These are phyloP conservation scores for Ceriops zippeliana DNA, from an alignment of 345 rosid species.

Conservation along the genomic window DNA sequence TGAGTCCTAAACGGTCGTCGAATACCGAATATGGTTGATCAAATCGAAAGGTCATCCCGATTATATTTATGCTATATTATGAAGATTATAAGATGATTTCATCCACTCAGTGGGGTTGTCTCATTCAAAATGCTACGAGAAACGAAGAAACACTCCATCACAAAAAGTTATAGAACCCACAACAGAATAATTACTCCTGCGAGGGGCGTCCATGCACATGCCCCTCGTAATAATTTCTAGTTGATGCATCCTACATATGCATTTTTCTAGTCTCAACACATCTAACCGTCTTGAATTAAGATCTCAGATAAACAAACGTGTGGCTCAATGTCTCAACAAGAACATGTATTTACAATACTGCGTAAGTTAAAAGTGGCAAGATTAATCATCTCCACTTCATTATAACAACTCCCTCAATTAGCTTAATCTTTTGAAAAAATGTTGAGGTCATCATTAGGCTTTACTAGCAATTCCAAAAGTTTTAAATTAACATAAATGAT, in stretches of 20 bases:
- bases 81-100: background rate
- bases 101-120: background rate
- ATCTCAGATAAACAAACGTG: conserved; percentile 25
- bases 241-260: conserved; percentile 17
- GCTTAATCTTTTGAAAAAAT: conserved; percentile 11
- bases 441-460: background rate
- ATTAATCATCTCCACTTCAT: conserved; percentile 29
- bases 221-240: conserved; percentile 26
- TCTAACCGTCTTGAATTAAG: conserved; percentile 7
- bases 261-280: conserved; percentile 11
- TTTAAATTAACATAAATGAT: conserved; percentile 3
- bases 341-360: background rate
- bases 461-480: background rate
- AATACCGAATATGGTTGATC: too few relatives aligned
- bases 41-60: too few relatives aligned
- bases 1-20: too few relatives aligned
- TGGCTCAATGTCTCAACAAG: conserved; percentile 18
- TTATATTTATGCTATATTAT: background rate
- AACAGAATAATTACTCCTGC: conserved; percentile 22
- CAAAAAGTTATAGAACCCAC: conserved; percentile 8
- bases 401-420: conserved; percentile 12
- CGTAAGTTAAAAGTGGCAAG: conserved; percentile 2
- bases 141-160: conserved; percentile 12
- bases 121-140: conserved; percentile 3
- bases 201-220: conserved; percentile 14